Evolutionary conservation across 1,284 basidiomycete genomes (phyloP).

Genomic region (Cutaneotrichosporon cutaneum): DNA sequence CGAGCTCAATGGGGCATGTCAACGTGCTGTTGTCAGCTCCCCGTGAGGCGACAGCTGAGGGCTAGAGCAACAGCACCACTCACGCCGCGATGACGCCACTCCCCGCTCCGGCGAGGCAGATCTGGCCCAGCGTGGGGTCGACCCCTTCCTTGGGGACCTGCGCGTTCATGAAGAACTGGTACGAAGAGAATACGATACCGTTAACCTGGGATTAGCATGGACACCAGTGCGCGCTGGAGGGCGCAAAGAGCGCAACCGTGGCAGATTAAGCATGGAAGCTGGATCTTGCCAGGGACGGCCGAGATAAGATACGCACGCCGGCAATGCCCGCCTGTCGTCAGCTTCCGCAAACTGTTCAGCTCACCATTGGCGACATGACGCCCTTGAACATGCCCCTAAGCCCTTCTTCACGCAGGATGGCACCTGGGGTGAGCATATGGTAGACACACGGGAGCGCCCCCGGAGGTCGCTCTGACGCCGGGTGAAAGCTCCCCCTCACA

Average conservation of each 20-base stretch:
- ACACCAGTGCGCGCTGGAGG: too few species aligned
- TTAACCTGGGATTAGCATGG: slow-evolving; percentile 43
- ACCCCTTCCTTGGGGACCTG: slow-evolving; percentile 29
- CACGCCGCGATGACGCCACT: slow-evolving; percentile 75
- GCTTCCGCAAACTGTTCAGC: slow-evolving; percentile 15
- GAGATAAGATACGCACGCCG: slow-evolving; percentile 35
- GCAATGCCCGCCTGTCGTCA: slow-evolving; percentile 45
- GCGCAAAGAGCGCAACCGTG: neutral
- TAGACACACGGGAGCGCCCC: neutral
- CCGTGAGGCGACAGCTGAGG: neutral
- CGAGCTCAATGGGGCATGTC: slow-evolving; percentile 75
- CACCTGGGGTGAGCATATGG: slow-evolving; percentile 9
- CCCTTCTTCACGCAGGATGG: slow-evolving; percentile 25
- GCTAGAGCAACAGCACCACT: slow-evolving; percentile 50
- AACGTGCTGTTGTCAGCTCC: slow-evolving; percentile 58
- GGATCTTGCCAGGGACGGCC: neutral
- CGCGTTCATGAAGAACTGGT: slow-evolving; percentile 49
- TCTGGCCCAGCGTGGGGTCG: slow-evolving; percentile 56
- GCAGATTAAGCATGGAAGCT: neutral
- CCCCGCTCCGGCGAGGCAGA: slow-evolving; percentile 71
- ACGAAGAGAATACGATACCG: slow-evolving; percentile 52
- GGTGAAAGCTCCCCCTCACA: too few species aligned
- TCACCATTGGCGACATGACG: slow-evolving; percentile 52
- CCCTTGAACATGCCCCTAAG: slow-evolving; percentile 50
- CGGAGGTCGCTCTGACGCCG: too few species aligned